phyloP scores from a whole-genome alignment of 2,329 filamentous ascomycete species.

The Neonectria faginata region DNA sequence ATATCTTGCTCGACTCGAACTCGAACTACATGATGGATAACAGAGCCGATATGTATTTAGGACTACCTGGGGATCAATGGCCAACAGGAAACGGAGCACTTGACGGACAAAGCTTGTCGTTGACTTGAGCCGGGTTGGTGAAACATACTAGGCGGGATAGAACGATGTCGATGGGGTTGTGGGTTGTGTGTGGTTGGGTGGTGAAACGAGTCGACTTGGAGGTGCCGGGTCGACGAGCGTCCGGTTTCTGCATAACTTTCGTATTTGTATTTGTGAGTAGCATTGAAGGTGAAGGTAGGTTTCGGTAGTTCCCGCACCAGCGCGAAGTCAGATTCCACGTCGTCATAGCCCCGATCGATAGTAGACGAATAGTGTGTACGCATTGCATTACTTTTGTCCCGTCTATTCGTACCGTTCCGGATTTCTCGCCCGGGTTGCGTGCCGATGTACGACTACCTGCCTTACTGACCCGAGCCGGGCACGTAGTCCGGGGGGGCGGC shows the following conservation, averaged over 20 bases:
- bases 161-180: conserved; percentile 2
- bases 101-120: conserved; percentile 7
- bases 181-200: conserved; percentile 2
- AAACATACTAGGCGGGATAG: conserved; percentile 17
- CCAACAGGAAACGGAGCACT: background rate
- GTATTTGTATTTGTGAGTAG: background rate
- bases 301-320: background rate
- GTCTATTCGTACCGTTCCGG: too few relatives aligned
- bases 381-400: too few relatives aligned
- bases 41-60: background rate
- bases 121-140: conserved; percentile 13
- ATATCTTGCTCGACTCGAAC: background rate
- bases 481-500: background rate
- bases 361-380: too few relatives aligned
- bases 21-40: background rate
- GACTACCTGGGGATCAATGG: background rate
- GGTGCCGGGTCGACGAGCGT: background rate
- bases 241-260: background rate
- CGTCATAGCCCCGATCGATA: background rate
- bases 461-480: background rate
- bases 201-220: conserved; percentile 17
- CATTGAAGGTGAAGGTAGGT: background rate
- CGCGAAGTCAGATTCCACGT: background rate
- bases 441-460: background rate
- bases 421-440: background rate